A percentile compares a stretch with the other conserved stretches of the same genome.
Evolutionary conservation across 2,329 filamentous ascomycete genomes (phyloP).

Genomic region (Emergomyces orientalis): DNA sequence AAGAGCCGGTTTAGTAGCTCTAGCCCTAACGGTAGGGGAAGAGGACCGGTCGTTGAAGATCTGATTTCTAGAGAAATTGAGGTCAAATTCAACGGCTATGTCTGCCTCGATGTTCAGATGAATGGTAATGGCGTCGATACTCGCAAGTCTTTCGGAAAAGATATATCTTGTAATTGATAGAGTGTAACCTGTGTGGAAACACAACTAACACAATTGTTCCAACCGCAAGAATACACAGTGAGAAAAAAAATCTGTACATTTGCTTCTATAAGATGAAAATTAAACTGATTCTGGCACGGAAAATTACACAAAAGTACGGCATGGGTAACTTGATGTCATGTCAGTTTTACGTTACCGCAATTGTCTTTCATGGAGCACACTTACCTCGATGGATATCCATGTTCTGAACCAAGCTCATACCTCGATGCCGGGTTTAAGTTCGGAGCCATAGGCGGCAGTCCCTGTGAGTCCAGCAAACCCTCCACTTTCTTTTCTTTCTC

Average conservation of each 20-base stretch:
- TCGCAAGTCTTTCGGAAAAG: neutral
- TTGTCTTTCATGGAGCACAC: conserved; percentile 17
- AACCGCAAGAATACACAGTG: neutral
- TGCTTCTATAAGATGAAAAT: neutral
- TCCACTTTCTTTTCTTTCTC: conserved; percentile 51
- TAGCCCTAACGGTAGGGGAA: neutral
- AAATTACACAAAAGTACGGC: conserved; percentile 37
- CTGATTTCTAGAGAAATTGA: too few species aligned
- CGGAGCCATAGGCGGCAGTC: conserved; percentile 77
- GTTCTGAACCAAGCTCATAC: conserved; percentile 53
- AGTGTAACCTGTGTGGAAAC: too few species aligned
- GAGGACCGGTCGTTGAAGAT: too few species aligned
- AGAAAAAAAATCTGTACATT: neutral
- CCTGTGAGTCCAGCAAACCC: conserved; percentile 60
- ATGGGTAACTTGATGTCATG: conserved; percentile 32
- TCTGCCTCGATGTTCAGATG: neutral
- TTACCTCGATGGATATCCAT: conserved; percentile 61
- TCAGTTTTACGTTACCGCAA: conserved; percentile 27
- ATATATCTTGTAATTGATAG: neutral
- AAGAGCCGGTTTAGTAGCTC: neutral
- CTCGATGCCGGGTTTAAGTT: conserved; percentile 51
- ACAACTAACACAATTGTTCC: neutral
- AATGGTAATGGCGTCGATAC: neutral
- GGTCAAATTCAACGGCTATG: neutral
- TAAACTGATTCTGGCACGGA: neutral